Evolutionary conservation across 345 rosid species (phyloP).

Genomic region (Boechera retrofracta): DNA sequence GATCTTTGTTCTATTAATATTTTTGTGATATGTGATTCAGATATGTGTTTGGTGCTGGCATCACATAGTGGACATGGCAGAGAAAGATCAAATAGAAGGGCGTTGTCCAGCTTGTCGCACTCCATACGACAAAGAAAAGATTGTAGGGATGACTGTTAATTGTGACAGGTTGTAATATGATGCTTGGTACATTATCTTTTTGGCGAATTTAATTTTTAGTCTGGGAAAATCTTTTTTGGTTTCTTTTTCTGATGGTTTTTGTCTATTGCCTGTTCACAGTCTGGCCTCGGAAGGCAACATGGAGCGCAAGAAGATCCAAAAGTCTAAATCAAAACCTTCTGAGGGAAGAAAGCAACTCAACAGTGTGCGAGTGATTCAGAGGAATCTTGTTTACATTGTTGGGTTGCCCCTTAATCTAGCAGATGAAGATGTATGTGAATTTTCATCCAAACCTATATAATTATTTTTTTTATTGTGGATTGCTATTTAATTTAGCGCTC

Average conservation of each 20-base stretch:
- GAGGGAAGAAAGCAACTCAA: constrained; percentile 73
- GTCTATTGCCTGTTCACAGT: constrained; percentile 34
- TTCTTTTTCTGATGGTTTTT: constrained; percentile 34
- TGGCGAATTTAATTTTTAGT: background rate
- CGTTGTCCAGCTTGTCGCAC: constrained; percentile 92
- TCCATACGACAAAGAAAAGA: constrained; percentile 88
- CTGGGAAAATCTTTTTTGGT: background rate
- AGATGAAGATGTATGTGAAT: constrained; percentile 62
- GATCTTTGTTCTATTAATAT: constrained; percentile 3
- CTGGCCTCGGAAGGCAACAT: constrained; percentile 49
- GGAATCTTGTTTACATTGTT: constrained; percentile 76
- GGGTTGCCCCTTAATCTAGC: constrained; percentile 75
- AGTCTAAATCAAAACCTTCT: constrained; percentile 60
- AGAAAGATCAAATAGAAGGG: constrained; percentile 81
- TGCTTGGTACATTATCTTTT: constrained; percentile 2
- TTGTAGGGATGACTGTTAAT: constrained; percentile 75
- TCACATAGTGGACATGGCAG: constrained; percentile 94
- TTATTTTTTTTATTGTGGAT: background rate
- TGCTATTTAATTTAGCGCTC: constrained; percentile 11
- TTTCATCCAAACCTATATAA: constrained; percentile 3
- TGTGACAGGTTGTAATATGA: constrained; percentile 64
- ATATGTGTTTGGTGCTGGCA: constrained; percentile 99
- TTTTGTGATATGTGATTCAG: constrained; percentile 44
- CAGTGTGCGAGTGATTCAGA: constrained; percentile 65
- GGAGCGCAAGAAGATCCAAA: constrained; percentile 59